Evolutionary conservation across 345 rosid genomes (phyloP), one percentile per base, ranked within the genome.

Genomic region (Eucalyptus cloeziana): DNA sequence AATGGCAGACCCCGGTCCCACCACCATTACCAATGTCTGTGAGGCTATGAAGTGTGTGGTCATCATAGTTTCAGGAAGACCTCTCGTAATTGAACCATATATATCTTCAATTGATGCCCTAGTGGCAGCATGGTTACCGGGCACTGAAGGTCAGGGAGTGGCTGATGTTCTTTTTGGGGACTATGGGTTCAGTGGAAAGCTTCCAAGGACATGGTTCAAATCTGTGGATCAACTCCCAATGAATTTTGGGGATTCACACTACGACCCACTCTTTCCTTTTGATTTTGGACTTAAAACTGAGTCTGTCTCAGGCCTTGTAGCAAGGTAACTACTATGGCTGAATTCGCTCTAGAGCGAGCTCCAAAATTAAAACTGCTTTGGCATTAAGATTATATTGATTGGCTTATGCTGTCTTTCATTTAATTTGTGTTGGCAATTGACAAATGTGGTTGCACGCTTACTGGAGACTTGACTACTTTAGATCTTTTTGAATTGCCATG

Each of bases 101-200:
- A 49, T 95, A 86, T 92, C 94, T 85, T 89, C 92, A 3, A 92
- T 98, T 10, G 97, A 94, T 87, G 98, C 98, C 15, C 90, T 97
- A 87, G 96, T 97, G 85, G 98, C 98, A 67, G 99, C 98, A 7
- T 97, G 98, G 98, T 94, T 98, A 88, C 99, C 98, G 0, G 99
- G 99, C 91, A 95, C 95, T 10, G 99, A 98, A 95, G 99, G 99
- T 71, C 95, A 94, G 90, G 99, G 99, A 37, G 92, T 98, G 76
- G 92, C 97, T 51, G 99, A 96, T 93, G 96, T 90, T 85, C 94
- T 97, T 52, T 98, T 94, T 87, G 99, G 99, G 31, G 98, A 98
- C 83, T 92, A 94, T 90, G 97, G 97, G 87, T 98, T 96, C 90
- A 94, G 92, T n/a, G 99, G 99, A 76, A 96, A 93, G 91, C 98